Conservation (phyloP, 129 eudicot genomes). For the Artemisia tridentata region DNA sequence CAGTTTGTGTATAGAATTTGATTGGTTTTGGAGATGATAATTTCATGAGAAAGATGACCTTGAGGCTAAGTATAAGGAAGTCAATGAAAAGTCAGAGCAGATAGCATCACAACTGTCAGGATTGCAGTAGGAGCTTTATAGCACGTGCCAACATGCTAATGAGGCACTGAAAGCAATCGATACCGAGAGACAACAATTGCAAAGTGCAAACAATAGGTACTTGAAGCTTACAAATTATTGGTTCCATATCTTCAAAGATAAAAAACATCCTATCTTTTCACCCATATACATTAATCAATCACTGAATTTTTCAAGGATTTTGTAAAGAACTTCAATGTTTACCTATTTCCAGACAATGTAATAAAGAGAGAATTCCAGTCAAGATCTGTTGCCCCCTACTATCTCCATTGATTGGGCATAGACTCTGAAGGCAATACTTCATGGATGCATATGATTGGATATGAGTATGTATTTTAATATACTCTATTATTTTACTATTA, state of each 20-base stretch:
- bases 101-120: slow-evolving; percentile 69
- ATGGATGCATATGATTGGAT: too few relatives aligned
- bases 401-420: too few relatives aligned
- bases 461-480: too few relatives aligned
- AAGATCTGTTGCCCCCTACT: too few relatives aligned
- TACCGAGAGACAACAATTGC: slow-evolving; percentile 85
- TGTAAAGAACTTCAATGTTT: background rate
- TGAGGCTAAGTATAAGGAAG: slow-evolving; percentile 79
- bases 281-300: background rate
- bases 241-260: slow-evolving; percentile 9
- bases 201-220: slow-evolving; percentile 92
- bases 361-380: too few relatives aligned
- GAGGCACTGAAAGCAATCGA: slow-evolving; percentile 96
- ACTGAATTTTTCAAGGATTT: background rate
- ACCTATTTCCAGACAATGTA: background rate
- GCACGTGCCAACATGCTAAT: slow-evolving; percentile 83
- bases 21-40: slow-evolving; percentile 31
- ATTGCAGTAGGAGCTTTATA: slow-evolving; percentile 85
- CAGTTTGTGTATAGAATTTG: slow-evolving; percentile 23
- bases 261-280: slow-evolving; percentile 9
- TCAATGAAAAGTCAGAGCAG: slow-evolving; percentile 74
- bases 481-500: too few relatives aligned
- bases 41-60: slow-evolving; percentile 94
- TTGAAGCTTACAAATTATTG: slow-evolving; percentile 9
- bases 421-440: too few relatives aligned